These are phyloP conservation scores for Pythium rhizo-oryzae DNA, from an alignment of 352 stramenopile genomes.

Conservation along the genomic window DNA sequence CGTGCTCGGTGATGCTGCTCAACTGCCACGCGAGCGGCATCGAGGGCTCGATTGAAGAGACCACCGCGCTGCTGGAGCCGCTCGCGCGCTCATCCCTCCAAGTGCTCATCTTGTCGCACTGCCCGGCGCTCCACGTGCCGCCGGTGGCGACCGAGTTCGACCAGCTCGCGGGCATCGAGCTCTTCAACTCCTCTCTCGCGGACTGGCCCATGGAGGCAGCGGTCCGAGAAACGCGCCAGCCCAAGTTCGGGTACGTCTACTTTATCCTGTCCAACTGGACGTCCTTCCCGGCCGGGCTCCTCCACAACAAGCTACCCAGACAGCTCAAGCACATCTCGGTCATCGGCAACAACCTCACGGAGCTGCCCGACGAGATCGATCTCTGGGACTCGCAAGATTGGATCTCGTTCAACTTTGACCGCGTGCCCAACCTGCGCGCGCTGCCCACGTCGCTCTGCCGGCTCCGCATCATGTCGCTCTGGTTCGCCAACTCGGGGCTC, in stretches of 20 bases:
- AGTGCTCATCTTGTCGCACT: constrained; percentile 28
- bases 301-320: background rate
- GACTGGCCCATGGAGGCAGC: constrained; percentile 10
- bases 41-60: background rate
- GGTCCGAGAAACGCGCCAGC: background rate
- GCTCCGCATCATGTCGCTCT: background rate
- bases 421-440: background rate
- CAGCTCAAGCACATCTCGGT: constrained; percentile 9
- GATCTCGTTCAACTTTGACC: constrained; percentile 1
- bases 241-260: constrained; percentile 8
- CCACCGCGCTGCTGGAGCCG: background rate
- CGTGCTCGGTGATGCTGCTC: constrained; percentile 26
- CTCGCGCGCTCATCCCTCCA: constrained; percentile 16
- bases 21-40: constrained; percentile 14
- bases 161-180: constrained; percentile 16
- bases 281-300: background rate
- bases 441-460: background rate
- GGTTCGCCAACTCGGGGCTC: background rate
- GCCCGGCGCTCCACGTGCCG: constrained; percentile 15
- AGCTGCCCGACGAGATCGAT: constrained; percentile 6
- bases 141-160: constrained; percentile 11
- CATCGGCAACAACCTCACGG: constrained; percentile 16
- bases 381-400: constrained; percentile 10
- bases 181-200: constrained; percentile 28
- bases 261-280: constrained; percentile 18